Evolutionary conservation across 2,329 filamentous ascomycete genomes (phyloP).

Genomic region (Fusarium nodosum): DNA sequence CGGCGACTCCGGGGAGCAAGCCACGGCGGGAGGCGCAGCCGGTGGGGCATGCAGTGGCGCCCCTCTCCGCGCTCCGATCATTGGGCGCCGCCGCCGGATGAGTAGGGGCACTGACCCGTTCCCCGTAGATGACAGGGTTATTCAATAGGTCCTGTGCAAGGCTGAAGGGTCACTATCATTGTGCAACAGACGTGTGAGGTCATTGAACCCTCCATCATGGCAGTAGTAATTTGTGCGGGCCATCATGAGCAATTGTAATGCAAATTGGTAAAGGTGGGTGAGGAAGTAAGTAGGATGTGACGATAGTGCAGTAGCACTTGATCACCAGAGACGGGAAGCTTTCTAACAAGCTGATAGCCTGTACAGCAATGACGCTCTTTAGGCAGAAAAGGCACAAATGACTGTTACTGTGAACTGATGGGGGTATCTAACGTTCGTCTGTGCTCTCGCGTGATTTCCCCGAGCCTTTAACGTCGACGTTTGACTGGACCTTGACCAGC

Average conservation of each 20-base stretch:
- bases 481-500: conserved; percentile 11
- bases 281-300: conserved; percentile 13
- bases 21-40: conserved; percentile 53
- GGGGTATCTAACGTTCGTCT: conserved; percentile 7
- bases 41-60: conserved; percentile 46
- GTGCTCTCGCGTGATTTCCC: conserved; percentile 24
- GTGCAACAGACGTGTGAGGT: conserved; percentile 38
- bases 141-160: conserved; percentile 26
- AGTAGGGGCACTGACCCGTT: conserved; percentile 31
- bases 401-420: not conserved
- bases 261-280: conserved; percentile 15
- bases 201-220: conserved; percentile 42
- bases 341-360: conserved; percentile 4
- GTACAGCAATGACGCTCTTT: conserved; percentile 8
- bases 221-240: conserved; percentile 19
- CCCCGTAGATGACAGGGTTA: conserved; percentile 35
- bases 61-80: conserved; percentile 34
- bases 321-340: conserved; percentile 9
- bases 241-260: conserved; percentile 5
- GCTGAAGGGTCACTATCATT: conserved; percentile 36
- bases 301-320: conserved; percentile 13
- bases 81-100: conserved; percentile 34
- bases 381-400: conserved; percentile 32
- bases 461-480: conserved; percentile 8
- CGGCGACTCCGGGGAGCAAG: conserved; percentile 51